Percentiles rank a stretch among this genome's conserved stretches.
phyloP scores from a whole-genome alignment of 1,139 yeast species.

The Suhomyces panamericanus region DNA sequence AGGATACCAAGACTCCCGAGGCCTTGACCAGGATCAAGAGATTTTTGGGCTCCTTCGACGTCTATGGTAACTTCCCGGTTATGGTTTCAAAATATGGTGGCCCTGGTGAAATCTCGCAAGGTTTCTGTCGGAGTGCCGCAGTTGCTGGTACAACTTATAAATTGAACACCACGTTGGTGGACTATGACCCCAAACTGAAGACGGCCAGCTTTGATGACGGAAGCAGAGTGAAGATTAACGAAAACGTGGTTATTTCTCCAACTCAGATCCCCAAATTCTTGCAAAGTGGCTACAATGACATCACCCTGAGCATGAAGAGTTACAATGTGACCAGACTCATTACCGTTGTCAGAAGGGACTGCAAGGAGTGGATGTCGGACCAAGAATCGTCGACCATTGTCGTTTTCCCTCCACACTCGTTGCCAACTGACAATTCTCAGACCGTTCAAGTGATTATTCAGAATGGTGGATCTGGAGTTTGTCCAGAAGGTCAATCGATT shows the following conservation, averaged over 20 bases:
- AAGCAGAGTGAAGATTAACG: slow-evolving; percentile 68
- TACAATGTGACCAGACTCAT: slow-evolving; percentile 68
- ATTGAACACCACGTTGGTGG: slow-evolving; percentile 62
- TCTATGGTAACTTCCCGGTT: slow-evolving; percentile 93
- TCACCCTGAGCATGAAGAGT: slow-evolving; percentile 40
- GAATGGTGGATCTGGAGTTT: slow-evolving; percentile 88
- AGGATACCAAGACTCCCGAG: slow-evolving; percentile 62
- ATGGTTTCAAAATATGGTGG: slow-evolving; percentile 93
- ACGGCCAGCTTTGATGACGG: slow-evolving; percentile 79
- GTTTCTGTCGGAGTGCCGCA: slow-evolving; percentile 96
- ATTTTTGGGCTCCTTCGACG: slow-evolving; percentile 82
- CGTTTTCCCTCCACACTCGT: slow-evolving; percentile 88
- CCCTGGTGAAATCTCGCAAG: slow-evolving; percentile 95
- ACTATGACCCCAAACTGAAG: slow-evolving; percentile 64
- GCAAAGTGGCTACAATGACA: slow-evolving; percentile 35
- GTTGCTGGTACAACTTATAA: slow-evolving; percentile 97
- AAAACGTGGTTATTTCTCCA: slow-evolving; percentile 71
- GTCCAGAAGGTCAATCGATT: slow-evolving; percentile 83
- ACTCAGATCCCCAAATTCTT: slow-evolving; percentile 62
- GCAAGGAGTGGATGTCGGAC: slow-evolving; percentile 88
- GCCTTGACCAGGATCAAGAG: slow-evolving; percentile 82
- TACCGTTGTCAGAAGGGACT: slow-evolving; percentile 81
- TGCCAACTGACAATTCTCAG: slow-evolving; percentile 61
- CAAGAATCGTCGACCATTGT: slow-evolving; percentile 83
- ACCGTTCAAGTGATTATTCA: slow-evolving; percentile 86